A percentile compares a stretch with the other conserved stretches of the same genome.
phyloP scores from a whole-genome alignment of 352 stramenopile species.

The Phytopythium ostracodes region DNA sequence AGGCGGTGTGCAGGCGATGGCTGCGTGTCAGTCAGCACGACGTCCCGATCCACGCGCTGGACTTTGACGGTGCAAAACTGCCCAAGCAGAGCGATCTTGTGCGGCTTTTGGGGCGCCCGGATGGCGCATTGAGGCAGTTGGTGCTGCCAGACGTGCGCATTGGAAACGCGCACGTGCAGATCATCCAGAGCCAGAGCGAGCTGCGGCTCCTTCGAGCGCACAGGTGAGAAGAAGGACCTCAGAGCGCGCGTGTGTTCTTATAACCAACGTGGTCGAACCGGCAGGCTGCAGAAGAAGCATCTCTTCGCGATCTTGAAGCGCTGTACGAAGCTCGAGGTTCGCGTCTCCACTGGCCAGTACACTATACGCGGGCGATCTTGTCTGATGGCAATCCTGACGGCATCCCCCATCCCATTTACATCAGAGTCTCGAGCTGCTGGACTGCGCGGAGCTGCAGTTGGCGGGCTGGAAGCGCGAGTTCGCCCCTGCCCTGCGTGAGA shows the following conservation, averaged over 20 bases:
- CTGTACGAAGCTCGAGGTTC: slow-evolving; percentile 32
- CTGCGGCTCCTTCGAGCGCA: slow-evolving; percentile 47
- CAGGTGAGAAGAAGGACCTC: slow-evolving; percentile 20
- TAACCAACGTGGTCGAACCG: not conserved
- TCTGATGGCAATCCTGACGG: no score
- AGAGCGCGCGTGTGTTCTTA: not conserved
- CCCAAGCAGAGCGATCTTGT: slow-evolving; percentile 31
- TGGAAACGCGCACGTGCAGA: slow-evolving; percentile 34
- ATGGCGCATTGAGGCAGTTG: slow-evolving; percentile 27
- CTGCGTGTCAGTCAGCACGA: slow-evolving; percentile 30
- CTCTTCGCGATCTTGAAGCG: slow-evolving; percentile 34
- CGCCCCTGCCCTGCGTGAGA: slow-evolving; percentile 21
- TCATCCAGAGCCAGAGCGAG: slow-evolving; percentile 27
- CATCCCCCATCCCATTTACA: no score
- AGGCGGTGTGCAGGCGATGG: slow-evolving; percentile 60
- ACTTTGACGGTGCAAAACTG: slow-evolving; percentile 32
- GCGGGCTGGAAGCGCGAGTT: slow-evolving; percentile 28
- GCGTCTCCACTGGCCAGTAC: not conserved
- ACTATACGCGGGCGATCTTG: no score
- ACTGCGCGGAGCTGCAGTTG: slow-evolving; percentile 50
- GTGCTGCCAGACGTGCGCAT: slow-evolving; percentile 42
- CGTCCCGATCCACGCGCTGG: slow-evolving; percentile 36
- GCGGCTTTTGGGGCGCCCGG: slow-evolving; percentile 32
- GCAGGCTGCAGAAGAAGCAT: slow-evolving; percentile 48
- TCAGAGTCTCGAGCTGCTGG: slow-evolving; percentile 54